Evolutionary conservation across 495 filamentous ascomycete genomes (phyloP).

Genomic region (Baudoinia panamericana): DNA sequence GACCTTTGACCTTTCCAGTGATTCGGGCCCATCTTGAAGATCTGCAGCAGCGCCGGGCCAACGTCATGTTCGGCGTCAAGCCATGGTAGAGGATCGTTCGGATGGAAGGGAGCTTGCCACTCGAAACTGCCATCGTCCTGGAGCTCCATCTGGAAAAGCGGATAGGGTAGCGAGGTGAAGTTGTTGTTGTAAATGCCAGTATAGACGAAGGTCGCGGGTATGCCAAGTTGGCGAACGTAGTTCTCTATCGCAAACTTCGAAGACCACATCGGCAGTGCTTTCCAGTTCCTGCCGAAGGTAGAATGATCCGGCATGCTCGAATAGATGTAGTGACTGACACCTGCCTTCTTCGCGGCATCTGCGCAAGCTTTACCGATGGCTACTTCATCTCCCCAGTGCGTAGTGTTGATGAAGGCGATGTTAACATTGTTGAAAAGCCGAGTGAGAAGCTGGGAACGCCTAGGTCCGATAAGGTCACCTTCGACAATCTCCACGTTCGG

Average conservation of each 20-base stretch:
- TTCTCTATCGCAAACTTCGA: constrained; percentile 84
- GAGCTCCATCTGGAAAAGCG: constrained; percentile 85
- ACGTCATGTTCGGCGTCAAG: constrained; percentile 95
- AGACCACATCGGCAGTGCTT: constrained; percentile 76
- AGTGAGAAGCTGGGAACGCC: constrained; percentile 56
- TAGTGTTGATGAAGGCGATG: constrained; percentile 93
- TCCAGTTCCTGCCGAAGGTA: constrained; percentile 56
- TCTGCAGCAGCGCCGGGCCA: constrained; percentile 83
- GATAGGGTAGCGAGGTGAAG: constrained; percentile 86
- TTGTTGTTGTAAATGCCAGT: constrained; percentile 99
- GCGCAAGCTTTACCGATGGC: constrained; percentile 75
- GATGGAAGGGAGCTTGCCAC: constrained; percentile 91
- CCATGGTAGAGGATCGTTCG: constrained; percentile 81
- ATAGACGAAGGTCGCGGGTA: constrained; percentile 87
- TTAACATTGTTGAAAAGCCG: constrained; percentile 71
- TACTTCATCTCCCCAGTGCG: constrained; percentile 91
- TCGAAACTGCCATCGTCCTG: constrained; percentile 69
- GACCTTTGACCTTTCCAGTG: constrained; percentile 77
- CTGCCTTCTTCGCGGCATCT: constrained; percentile 73
- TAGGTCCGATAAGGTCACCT: constrained; percentile 48
- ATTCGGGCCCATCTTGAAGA: constrained; percentile 81
- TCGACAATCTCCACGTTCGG: constrained; percentile 74
- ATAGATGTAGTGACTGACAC: constrained; percentile 85
- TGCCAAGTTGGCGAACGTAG: constrained; percentile 67
- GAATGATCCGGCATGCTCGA: constrained; percentile 95